These are phyloP conservation scores for Staphylotrichum tortipilum DNA, from an alignment of 495 filamentous ascomycete species.

Conservation along the genomic window DNA sequence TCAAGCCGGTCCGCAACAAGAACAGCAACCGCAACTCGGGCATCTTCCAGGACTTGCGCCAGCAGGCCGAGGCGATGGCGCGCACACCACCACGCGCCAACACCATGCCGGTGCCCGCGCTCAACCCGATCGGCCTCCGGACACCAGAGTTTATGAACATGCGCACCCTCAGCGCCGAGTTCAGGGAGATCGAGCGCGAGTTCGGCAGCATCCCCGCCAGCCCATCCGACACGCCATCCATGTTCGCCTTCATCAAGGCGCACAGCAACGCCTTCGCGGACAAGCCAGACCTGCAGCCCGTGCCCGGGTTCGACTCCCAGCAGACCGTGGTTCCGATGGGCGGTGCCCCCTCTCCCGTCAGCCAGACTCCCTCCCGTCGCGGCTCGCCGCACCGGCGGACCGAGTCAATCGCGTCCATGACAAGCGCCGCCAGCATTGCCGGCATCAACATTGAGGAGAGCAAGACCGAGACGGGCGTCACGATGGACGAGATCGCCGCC, in stretches of 20 bases:
- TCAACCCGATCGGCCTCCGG: constrained; percentile 30
- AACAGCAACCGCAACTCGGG: constrained; percentile 24
- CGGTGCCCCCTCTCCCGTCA: not conserved
- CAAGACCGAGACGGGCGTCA: constrained; percentile 65
- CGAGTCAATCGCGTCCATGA: constrained; percentile 40
- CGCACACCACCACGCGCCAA: constrained; percentile 31
- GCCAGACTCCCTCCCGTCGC: constrained; percentile 19
- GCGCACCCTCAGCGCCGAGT: constrained; percentile 42
- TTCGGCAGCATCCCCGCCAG: constrained; percentile 28
- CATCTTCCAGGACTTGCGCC: constrained; percentile 39
- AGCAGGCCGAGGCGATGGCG: constrained; percentile 31
- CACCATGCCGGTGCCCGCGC: constrained; percentile 34
- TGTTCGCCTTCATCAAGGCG: constrained; percentile 17
- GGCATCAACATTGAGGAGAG: constrained; percentile 49
- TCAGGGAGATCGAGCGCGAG: constrained; percentile 41
- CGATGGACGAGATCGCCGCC: constrained; percentile 72
- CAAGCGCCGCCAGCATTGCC: constrained; percentile 46
- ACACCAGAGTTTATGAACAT: constrained; percentile 48
- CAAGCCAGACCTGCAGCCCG: constrained; percentile 27
- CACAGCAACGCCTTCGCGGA: constrained; percentile 25
- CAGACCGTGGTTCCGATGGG: constrained; percentile 6
- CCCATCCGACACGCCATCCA: constrained; percentile 18
- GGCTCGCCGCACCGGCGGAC: constrained; percentile 39
- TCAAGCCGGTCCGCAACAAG: constrained; percentile 38
- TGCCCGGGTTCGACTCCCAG: constrained; percentile 15